These are phyloP conservation scores for Hydnum rufescens DNA, from an alignment of 768 basidiomycete species.

Conservation along the genomic window DNA sequence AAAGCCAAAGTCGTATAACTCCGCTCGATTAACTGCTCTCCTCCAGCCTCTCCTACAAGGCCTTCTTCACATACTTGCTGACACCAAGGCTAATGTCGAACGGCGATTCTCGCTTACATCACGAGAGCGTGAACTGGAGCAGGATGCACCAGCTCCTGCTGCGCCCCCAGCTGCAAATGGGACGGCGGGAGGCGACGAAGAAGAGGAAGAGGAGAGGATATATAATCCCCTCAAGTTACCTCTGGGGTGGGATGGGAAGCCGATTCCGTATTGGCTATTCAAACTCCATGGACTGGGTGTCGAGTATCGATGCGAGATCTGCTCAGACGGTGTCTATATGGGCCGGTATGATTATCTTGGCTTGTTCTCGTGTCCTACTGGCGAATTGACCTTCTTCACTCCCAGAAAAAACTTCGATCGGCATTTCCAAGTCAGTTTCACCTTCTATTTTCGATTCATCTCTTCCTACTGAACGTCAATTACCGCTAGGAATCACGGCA, in stretches of 20 bases:
- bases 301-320: slow-evolving; percentile 94
- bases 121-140: slow-evolving; percentile 89
- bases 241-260: slow-evolving; percentile 95
- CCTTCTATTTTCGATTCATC: not conserved
- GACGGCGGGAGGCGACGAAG: slow-evolving; percentile 22
- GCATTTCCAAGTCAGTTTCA: slow-evolving; percentile 58
- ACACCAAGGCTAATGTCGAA: slow-evolving; percentile 92
- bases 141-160: slow-evolving; percentile 40
- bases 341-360: slow-evolving; percentile 63
- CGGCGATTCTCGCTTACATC: slow-evolving; percentile 91
- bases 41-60: slow-evolving; percentile 42
- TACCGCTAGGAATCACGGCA: slow-evolving; percentile 65
- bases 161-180: slow-evolving; percentile 27
- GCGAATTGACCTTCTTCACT: not conserved
- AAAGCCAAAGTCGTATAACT: slow-evolving; percentile 33
- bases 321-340: slow-evolving; percentile 93
- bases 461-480: slow-evolving; percentile 1
- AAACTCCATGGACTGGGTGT: slow-evolving; percentile 97
- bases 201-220: slow-evolving; percentile 86
- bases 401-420: slow-evolving; percentile 84
- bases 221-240: slow-evolving; percentile 97
- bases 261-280: slow-evolving; percentile 97
- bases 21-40: slow-evolving; percentile 56
- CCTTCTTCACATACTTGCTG: slow-evolving; percentile 49
- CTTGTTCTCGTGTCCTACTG: slow-evolving; percentile 5